Conservation (phyloP, 176 grass and related monocot genomes). For the Secale cereale region DNA sequence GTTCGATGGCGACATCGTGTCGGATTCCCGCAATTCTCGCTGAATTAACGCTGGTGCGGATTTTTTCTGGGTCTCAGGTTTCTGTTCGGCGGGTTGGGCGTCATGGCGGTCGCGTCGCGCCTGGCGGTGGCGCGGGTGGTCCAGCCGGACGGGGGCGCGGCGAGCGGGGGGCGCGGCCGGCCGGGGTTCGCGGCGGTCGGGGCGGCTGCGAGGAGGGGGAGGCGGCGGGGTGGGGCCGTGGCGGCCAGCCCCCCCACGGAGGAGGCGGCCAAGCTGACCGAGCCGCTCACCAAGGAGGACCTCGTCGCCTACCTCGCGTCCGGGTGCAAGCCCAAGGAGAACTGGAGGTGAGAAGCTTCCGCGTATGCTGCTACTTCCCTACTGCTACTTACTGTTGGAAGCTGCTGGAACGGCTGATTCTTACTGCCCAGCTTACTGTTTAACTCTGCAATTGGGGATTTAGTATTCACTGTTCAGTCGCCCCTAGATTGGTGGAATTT, state of each 20-base stretch:
- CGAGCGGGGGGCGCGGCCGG: neutral
- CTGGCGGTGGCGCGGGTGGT: slow-evolving; percentile 45
- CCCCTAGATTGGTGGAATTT: neutral
- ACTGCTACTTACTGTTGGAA: neutral
- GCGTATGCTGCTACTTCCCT: neutral
- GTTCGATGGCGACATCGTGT: neutral
- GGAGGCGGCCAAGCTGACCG: slow-evolving; percentile 60
- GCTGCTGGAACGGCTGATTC: neutral
- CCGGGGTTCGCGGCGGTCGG: neutral
- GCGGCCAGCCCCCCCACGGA: slow-evolving; percentile 87
- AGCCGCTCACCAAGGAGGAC: slow-evolving; percentile 91
- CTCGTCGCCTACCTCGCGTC: slow-evolving; percentile 79
- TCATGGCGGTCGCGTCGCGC: slow-evolving; percentile 49
- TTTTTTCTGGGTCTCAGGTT: neutral
- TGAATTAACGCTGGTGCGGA: neutral
- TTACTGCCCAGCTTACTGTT: neutral
- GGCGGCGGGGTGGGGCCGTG: slow-evolving; percentile 33
- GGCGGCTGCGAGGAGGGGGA: neutral
- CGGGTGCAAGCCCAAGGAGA: slow-evolving; percentile 86
- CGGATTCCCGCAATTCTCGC: neutral
- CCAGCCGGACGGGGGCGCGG: neutral
- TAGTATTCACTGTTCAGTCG: neutral
- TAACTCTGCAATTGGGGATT: neutral
- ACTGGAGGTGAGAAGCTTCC: slow-evolving; percentile 59
- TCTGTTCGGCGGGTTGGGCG: neutral